phyloP scores from a whole-genome alignment of 2,329 filamentous ascomycete species.

The Grosmannia penicillata region DNA sequence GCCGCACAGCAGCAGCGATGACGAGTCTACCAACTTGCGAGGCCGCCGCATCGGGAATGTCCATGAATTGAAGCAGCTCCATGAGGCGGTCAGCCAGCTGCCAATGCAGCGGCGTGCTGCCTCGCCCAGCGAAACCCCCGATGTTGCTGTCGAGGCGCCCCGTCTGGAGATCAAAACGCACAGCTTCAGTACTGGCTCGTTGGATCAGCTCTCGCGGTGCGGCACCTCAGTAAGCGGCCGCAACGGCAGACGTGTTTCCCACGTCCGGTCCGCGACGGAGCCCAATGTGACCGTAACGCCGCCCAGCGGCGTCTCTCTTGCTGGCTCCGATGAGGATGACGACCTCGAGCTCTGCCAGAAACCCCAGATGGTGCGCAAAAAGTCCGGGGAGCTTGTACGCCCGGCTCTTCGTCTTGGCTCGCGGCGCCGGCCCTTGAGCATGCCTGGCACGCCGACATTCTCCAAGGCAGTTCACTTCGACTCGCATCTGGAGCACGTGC shows the following conservation, averaged over 20 bases:
- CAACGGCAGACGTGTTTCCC: conserved; percentile 27
- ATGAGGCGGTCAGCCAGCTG: conserved; percentile 72
- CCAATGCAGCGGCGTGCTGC: conserved; percentile 47
- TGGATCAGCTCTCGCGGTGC: conserved; percentile 24
- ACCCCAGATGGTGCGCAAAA: conserved; percentile 92
- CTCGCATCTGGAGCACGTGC: conserved; percentile 86
- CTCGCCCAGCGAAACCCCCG: conserved; percentile 32
- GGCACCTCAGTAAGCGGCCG: conserved; percentile 31
- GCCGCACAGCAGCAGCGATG: conserved; percentile 65
- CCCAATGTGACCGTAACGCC: conserved; percentile 30
- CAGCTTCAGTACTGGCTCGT: conserved; percentile 30
- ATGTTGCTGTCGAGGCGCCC: conserved; percentile 21
- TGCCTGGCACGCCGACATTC: conserved; percentile 93
- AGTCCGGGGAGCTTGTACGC: conserved; percentile 91
- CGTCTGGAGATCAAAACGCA: conserved; percentile 25
- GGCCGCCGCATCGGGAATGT: conserved; percentile 35
- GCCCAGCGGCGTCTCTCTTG: conserved; percentile 33
- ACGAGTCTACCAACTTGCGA: conserved; percentile 36
- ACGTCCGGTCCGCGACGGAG: conserved; percentile 42
- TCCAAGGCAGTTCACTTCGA: conserved; percentile 98
- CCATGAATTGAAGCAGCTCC: conserved; percentile 55
- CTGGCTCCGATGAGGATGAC: conserved; percentile 46
- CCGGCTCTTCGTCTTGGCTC: conserved; percentile 73
- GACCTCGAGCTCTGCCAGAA: conserved; percentile 56
- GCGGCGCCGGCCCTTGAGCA: conserved; percentile 77